Evolutionary conservation across 345 rosid species (phyloP), one percentile per base, ranked within the genome.

Genomic region (Moricandia moricandioides): DNA sequence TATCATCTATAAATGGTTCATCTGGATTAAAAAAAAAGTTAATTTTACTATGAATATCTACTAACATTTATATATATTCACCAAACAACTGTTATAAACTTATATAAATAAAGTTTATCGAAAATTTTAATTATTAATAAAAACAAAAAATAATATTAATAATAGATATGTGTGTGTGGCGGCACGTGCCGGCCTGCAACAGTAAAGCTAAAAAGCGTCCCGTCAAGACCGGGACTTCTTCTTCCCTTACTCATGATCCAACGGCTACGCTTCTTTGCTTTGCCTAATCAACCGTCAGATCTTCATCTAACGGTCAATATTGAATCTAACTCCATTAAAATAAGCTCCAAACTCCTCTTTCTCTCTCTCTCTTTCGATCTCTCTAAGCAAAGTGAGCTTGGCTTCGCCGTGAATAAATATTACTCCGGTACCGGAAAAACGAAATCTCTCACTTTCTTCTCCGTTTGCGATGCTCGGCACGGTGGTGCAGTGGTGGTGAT

Each of bases 151-250:
- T 8, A 10, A 6, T 17, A 54, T 1, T 3, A 24, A 34, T 62
- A 35, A 35, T 62, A 63, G 26, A 67, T 4, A 59, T 27, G 37
- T 72, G 72, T 59, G 57, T 65, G 68, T 47, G 35, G 56, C 60
- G 82, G 87, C 92, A 88, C 90, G 89, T 85, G 97, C 89, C 86
- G 82, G 75, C 80, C 85, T 81, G 83, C 79, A 80, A 80, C 83
- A 62, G 80, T 57, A 79, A 87, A 82, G 69, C 78, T 67, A 71
- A 65, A 78, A 78, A 78, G 67, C 60, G 73, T 47, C 78, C 88
- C 83, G 72, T 84, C 85, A 54, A 65, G 80, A 82, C 83, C 83
- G 79, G 75, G 76, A 79, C 79, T 65, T 66, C 40, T 60, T 58
- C 80, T 24, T 27, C 64, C 16, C 69, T 33, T 34, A 70, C 59